phyloP scores from a whole-genome alignment of 495 filamentous ascomycete genomes.

The Sphaerosporella brunnea region DNA sequence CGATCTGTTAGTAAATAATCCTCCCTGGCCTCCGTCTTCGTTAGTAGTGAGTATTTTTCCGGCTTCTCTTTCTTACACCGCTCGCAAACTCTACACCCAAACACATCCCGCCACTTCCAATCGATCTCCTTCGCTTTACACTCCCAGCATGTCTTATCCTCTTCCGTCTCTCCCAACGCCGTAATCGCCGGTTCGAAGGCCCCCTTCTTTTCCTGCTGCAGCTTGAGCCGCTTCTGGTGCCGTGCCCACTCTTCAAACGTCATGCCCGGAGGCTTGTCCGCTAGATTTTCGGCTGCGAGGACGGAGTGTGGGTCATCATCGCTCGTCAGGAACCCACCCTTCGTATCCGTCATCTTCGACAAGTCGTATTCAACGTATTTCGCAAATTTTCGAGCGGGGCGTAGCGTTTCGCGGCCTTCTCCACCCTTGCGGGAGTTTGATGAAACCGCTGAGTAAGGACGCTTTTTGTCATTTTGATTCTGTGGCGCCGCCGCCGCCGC shows the following conservation, averaged over 20 bases:
- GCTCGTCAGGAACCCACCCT: conserved; percentile 73
- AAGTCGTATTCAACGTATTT: conserved; percentile 97
- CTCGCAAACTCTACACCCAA: conserved; percentile 51
- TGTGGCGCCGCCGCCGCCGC: conserved; percentile 26
- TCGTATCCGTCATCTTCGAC: conserved; percentile 91
- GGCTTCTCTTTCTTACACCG: conserved; percentile 71
- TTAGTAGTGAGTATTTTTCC: conserved; percentile 83
- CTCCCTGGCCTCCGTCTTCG: conserved; percentile 88
- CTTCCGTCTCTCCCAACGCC: conserved; percentile 41
- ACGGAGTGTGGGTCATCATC: conserved; percentile 58
- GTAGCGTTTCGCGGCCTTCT: conserved; percentile 47
- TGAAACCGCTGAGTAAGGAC: conserved; percentile 17
- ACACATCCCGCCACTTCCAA: conserved; percentile 77
- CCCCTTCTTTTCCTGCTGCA: conserved; percentile 56
- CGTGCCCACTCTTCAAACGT: conserved; percentile 84
- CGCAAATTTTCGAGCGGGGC: conserved; percentile 60
- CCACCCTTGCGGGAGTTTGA: conserved; percentile 29
- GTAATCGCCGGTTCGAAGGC: conserved; percentile 76
- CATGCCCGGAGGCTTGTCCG: conserved; percentile 72
- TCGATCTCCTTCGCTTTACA: conserved; percentile 76
- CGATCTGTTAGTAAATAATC: conserved; percentile 92
- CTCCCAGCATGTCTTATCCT: conserved; percentile 61
- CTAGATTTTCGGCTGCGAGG: conserved; percentile 27
- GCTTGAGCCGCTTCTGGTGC: conserved; percentile 46
- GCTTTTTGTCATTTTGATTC: conserved; percentile 29